A percentile compares a stretch with the other conserved stretches of the same genome.
phyloP scores from a whole-genome alignment of 2,329 filamentous ascomycete genomes.

The Elsinoe australis region DNA sequence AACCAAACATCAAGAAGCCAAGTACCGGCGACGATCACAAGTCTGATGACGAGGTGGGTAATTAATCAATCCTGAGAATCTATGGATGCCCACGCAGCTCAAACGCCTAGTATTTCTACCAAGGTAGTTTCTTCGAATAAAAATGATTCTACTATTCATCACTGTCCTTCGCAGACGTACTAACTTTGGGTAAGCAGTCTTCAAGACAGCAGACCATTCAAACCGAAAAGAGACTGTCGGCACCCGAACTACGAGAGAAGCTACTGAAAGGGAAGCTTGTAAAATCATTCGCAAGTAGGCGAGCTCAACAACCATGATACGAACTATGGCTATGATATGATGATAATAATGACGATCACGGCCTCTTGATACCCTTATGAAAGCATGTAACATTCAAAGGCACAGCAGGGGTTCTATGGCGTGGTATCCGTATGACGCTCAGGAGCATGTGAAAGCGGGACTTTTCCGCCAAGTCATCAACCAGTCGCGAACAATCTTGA shows the following conservation, averaged over 20 bases:
- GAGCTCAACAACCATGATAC: neutral
- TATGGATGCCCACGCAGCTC: neutral
- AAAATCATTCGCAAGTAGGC: neutral
- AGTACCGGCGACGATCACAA: no score
- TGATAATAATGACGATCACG: no score
- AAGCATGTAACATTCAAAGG: no score
- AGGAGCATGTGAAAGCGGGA: no score
- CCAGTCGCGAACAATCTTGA: no score
- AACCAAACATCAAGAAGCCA: neutral
- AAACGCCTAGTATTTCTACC: neutral
- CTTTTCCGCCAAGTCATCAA: no score
- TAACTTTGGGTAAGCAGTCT: neutral
- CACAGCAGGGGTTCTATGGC: no score
- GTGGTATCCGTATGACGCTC: no score
- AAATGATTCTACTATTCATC: neutral
- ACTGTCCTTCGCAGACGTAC: neutral
- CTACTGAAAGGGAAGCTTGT: slow-evolving; percentile 16
- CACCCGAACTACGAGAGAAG: slow-evolving; percentile 16
- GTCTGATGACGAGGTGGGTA: slow-evolving; percentile 1
- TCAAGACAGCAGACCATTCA: no score
- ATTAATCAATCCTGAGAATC: no score
- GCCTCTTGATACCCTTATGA: no score
- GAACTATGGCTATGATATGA: neutral
- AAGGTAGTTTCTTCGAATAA: neutral
- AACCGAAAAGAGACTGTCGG: slow-evolving; percentile 12